These are phyloP conservation scores for Pyrenochaeta sp. DNA, from an alignment of 2,329 filamentous ascomycete genomes.

Conservation along the genomic window DNA sequence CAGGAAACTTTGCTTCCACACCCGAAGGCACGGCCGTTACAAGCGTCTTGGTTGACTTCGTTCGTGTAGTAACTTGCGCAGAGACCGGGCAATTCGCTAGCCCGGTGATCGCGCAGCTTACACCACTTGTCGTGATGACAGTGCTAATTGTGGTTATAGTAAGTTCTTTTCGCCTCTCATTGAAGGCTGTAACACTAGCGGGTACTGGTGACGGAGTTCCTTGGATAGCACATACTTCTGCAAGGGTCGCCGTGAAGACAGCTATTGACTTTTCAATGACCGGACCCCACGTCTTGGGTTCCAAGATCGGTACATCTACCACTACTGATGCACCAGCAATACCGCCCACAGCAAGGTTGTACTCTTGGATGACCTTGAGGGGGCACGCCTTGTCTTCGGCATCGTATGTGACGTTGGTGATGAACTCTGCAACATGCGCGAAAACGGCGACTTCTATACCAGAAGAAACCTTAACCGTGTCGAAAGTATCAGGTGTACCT, in stretches of 20 bases:
- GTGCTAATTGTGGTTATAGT: conserved; percentile 54
- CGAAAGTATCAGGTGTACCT: not conserved
- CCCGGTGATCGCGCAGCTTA: conserved; percentile 54
- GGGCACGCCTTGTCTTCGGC: conserved; percentile 53
- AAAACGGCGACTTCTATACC: conserved; percentile 61
- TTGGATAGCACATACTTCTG: conserved; percentile 53
- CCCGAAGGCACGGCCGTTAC: conserved; percentile 48
- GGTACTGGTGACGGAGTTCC: conserved; percentile 16
- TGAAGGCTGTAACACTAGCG: conserved; percentile 1
- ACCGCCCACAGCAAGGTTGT: conserved; percentile 62
- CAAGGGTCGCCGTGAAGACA: conserved; percentile 63
- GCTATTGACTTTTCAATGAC: conserved; percentile 57
- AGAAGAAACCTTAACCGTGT: conserved; percentile 42
- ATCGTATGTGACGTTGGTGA: conserved; percentile 59
- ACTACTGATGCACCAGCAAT: conserved; percentile 62
- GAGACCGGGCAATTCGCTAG: conserved; percentile 62
- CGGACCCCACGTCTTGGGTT: conserved; percentile 60
- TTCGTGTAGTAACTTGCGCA: conserved; percentile 55
- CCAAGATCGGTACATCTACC: conserved; percentile 31
- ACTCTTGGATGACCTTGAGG: conserved; percentile 59
- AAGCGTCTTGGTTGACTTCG: conserved; percentile 50
- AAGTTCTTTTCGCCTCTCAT: conserved; percentile 35
- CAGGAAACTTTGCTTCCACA: conserved; percentile 52
- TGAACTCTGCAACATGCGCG: conserved; percentile 64
- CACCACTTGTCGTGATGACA: conserved; percentile 55